Percentiles rank a stretch among this genome's conserved stretches.
Evolutionary conservation across 768 basidiomycete species (phyloP).

Genomic region (Kwoniella botswanensis): DNA sequence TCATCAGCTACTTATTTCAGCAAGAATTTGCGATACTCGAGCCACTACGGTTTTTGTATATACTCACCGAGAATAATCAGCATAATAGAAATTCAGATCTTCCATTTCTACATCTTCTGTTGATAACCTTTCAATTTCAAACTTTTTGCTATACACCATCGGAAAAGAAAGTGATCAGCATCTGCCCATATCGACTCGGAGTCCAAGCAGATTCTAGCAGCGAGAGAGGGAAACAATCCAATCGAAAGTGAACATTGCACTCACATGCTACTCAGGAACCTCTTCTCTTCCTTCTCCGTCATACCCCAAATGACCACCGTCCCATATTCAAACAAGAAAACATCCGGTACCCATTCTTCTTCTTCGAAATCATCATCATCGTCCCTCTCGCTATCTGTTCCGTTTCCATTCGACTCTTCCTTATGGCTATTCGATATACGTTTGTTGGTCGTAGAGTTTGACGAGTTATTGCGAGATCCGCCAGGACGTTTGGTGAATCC

Average conservation of each 20-base stretch:
- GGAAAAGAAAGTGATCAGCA: not conserved
- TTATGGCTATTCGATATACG: conserved; percentile 9
- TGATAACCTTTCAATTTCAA: conserved; percentile 86
- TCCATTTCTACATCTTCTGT: conserved; percentile 91
- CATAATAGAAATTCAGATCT: conserved; percentile 95
- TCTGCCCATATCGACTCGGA: too few species aligned
- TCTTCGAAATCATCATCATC: conserved; percentile 55
- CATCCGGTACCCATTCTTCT: conserved; percentile 64
- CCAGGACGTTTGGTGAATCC: conserved; percentile 52
- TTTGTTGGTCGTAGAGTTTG: conserved; percentile 21
- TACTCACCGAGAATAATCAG: conserved; percentile 87
- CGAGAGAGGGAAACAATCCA: not conserved
- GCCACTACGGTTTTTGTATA: conserved; percentile 70
- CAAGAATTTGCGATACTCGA: too few species aligned
- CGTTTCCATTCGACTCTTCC: conserved; percentile 32
- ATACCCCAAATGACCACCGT: conserved; percentile 98
- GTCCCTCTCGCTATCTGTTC: conserved; percentile 32
- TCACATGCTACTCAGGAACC: conserved; percentile 88
- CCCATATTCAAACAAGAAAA: conserved; percentile 92
- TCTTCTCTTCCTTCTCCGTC: conserved; percentile 88
- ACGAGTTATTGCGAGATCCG: conserved; percentile 64
- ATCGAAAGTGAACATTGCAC: conserved; percentile 51
- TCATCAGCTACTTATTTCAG: too few species aligned
- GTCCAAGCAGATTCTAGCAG: too few species aligned
- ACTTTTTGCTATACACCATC: conserved; percentile 72